These are phyloP conservation scores for Nosema muscidifuracis DNA, from an alignment of 371 early-diverging fungal genomes.

Conservation along the genomic window DNA sequence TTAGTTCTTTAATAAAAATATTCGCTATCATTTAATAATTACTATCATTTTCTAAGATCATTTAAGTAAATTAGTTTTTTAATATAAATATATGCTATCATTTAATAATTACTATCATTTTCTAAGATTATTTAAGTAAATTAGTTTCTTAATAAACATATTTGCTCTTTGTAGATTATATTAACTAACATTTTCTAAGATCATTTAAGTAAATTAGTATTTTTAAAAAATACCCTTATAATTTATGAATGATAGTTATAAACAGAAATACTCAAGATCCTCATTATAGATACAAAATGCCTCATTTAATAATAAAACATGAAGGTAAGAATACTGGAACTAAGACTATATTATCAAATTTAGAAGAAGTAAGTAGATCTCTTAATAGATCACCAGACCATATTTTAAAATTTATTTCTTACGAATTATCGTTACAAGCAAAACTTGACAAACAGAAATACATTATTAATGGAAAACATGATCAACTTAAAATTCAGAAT, in stretches of 20 bases:
- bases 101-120: too few relatives aligned
- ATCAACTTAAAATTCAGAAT: slow-evolving; percentile 74
- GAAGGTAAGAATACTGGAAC: slow-evolving; percentile 97
- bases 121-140: too few relatives aligned
- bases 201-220: too few relatives aligned
- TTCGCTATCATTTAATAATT: too few relatives aligned
- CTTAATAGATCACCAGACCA: slow-evolving; percentile 77
- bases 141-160: too few relatives aligned
- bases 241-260: slow-evolving; percentile 51
- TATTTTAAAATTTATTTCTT: slow-evolving; percentile 82
- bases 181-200: too few relatives aligned
- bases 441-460: slow-evolving; percentile 81
- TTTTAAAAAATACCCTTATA: slow-evolving; percentile 5
- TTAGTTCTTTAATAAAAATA: too few relatives aligned
- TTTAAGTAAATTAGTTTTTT: too few relatives aligned
- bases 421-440: slow-evolving; percentile 85
- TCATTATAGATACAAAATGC: slow-evolving; percentile 99
- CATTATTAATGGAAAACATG: slow-evolving; percentile 90
- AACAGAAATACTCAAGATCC: slow-evolving; percentile 66
- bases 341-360: slow-evolving; percentile 93
- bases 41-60: too few relatives aligned
- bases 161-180: too few relatives aligned
- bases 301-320: slow-evolving; percentile 68
- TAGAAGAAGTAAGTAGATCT: slow-evolving; percentile 82
- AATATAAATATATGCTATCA: too few relatives aligned